Evolutionary conservation across 257 asterid species (phyloP).

Genomic region (Nicotiana knightiana): DNA sequence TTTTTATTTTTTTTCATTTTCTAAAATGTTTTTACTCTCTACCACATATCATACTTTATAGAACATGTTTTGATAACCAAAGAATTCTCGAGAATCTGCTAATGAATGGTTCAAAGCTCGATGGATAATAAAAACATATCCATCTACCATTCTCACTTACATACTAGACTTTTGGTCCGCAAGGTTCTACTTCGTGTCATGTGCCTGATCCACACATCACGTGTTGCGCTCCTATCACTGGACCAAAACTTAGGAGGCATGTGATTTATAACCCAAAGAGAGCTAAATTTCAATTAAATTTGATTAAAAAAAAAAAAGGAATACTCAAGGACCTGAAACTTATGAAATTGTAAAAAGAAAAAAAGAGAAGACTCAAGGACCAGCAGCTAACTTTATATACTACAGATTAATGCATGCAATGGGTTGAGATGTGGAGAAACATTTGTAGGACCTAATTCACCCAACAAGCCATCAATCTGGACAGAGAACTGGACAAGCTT

Average conservation of each 20-base stretch:
- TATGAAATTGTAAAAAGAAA: no score
- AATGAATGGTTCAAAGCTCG: not conserved
- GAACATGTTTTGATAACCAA: not conserved
- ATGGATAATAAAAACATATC: not conserved
- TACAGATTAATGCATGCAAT: constrained; percentile 86
- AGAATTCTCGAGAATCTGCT: not conserved
- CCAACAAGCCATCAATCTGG: constrained; percentile 87
- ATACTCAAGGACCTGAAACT: not conserved
- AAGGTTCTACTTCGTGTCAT: not conserved
- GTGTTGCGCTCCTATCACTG: not conserved
- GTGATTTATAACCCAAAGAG: not conserved
- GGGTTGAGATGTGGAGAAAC: constrained; percentile 79
- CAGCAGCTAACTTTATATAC: not conserved
- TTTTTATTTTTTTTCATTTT: not conserved
- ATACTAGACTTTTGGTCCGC: not conserved
- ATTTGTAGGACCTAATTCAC: constrained; percentile 84
- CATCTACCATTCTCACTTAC: not conserved
- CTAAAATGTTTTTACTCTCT: not conserved
- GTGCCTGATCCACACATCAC: not conserved
- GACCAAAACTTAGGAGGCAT: not conserved
- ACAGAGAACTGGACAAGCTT: constrained; percentile 95
- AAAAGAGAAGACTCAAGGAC: not conserved
- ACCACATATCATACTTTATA: not conserved
- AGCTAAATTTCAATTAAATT: not conserved
- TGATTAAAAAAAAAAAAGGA: not conserved